phyloP scores from a whole-genome alignment of 495 filamentous ascomycete species.

The Cryomyces antarcticus region DNA sequence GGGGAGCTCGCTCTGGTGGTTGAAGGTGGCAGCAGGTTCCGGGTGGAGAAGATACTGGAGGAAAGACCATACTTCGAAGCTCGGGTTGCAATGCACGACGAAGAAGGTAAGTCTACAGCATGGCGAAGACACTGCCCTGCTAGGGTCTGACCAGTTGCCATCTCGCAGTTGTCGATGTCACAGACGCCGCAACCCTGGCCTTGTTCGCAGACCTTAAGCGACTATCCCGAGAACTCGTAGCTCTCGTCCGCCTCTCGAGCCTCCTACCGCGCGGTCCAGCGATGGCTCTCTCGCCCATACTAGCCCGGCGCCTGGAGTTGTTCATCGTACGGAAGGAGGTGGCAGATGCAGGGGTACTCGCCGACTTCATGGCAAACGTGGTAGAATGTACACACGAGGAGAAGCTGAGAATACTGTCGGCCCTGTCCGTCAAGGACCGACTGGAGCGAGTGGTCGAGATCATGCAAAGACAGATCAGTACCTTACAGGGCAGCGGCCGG shows the following conservation, averaged over 20 bases:
- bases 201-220: constrained; percentile 64
- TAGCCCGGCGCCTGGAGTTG: constrained; percentile 64
- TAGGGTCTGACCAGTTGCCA: neutral
- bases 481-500: constrained; percentile 62
- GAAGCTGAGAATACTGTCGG: constrained; percentile 62
- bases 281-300: constrained; percentile 53
- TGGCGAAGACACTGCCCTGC: neutral
- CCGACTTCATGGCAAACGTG: constrained; percentile 90
- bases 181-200: constrained; percentile 36
- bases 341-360: constrained; percentile 64
- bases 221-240: constrained; percentile 62
- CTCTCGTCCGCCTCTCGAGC: constrained; percentile 55
- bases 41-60: constrained; percentile 49
- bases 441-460: constrained; percentile 64
- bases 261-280: constrained; percentile 41
- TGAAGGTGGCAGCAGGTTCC: constrained; percentile 62
- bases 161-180: constrained; percentile 17
- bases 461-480: constrained; percentile 54
- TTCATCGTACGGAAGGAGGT: constrained; percentile 63
- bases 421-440: constrained; percentile 55
- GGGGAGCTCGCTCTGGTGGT: constrained; percentile 66
- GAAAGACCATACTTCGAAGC: constrained; percentile 77
- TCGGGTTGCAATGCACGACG: constrained; percentile 42
- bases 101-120: constrained; percentile 26
- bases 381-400: constrained; percentile 72